Evolutionary conservation across 2,329 filamentous ascomycete genomes (phyloP), one percentile per base, ranked within the genome.

Genomic region (Cadophora malorum): DNA sequence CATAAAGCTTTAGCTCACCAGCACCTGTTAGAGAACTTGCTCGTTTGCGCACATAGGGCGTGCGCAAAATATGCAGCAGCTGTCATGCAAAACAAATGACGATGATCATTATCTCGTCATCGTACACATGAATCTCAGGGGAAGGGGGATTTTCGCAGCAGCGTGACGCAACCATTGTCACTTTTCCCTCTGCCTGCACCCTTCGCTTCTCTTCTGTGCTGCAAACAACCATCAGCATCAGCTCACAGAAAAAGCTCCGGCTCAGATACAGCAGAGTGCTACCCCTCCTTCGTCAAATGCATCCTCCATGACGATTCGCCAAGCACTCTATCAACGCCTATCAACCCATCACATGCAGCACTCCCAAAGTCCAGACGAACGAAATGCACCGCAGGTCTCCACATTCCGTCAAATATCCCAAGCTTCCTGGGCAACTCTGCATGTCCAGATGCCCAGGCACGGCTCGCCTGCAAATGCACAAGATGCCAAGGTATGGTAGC

Each of bases 301-400:
- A 19, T 45, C 56, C 56, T 41, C 35, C 56, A 59, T 59, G 56
- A 59, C 56, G 56, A 59, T 28, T 59, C 21, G 56, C 56, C 56
- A 59, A 59, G 56, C 56, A 59, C 35, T 59, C 56, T 59, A 41
- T 59, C 35, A 25, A 59, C 56, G 56, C 56, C 56, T 59, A 59
- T 59, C 33, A 59, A 59, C 56, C 56, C 56, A 45, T 59, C 56
- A 59, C 56, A 59, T 45, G 45, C 45, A 49, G 45, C 45, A 49
- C 45, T 49, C 19, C 4, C 45, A 49, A 10, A 59, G 21, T 59
- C 56, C 35, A 45, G 35, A 59, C 33, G 56, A 59, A 59, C 33
- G 56, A 59, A 25, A 19, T 55, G 25, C 52, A 19, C 14, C 9
- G 28, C 52, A 8, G 4, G n/a, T 10, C 45, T 21, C 45, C 45